Evolutionary conservation across 768 basidiomycete species (phyloP), one percentile per base, ranked within the genome.

Genomic region (Tremella mesenterica): DNA sequence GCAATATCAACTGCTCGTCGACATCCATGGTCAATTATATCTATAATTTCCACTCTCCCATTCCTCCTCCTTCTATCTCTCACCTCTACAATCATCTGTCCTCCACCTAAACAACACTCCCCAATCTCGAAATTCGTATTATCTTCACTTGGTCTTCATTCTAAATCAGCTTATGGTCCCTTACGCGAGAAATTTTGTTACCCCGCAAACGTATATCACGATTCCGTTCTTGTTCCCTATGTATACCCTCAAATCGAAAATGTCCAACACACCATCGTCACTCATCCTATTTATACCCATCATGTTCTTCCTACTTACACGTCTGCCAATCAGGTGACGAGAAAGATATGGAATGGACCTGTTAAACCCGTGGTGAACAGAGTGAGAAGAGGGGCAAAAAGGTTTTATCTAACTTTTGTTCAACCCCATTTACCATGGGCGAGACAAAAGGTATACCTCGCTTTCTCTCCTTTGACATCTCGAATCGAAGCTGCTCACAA

Each of bases 71-170:
- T 53, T 47, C 50, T 65, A 29, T 64, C 63, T 7, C 50, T 70
- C 20, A 44, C 61, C 39, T 69, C 70, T 9, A 65, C 63, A 43
- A 55, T 72, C 39, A 45, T 65, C 41, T 72, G 70, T 48, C 68
- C 70, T 3, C 63, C 64, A 1, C 23, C 51, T 4, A 33, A 52
- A 9, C 48, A 62, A 5, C 55, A 55, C 2, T 61, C 62, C 0
- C 45, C 59, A 12, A 9, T 69, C 8, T 61, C 59, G 16, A 41
- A 47, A 43, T 58, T 63, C 50, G 50, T 63, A 27, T 53, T 59
- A 5, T 57, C 59, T 8, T 58, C 60, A 4, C 53, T 68, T 26
- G 66, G 63, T 14, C 50, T 63, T 5, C 54, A 58, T 31, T 25
- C 56, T 14, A 12, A 34, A 10, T 23, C 33, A 4, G 36, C 44